phyloP scores from a whole-genome alignment of 2,329 filamentous ascomycete genomes.

The Pseudogymnoascus sp. region DNA sequence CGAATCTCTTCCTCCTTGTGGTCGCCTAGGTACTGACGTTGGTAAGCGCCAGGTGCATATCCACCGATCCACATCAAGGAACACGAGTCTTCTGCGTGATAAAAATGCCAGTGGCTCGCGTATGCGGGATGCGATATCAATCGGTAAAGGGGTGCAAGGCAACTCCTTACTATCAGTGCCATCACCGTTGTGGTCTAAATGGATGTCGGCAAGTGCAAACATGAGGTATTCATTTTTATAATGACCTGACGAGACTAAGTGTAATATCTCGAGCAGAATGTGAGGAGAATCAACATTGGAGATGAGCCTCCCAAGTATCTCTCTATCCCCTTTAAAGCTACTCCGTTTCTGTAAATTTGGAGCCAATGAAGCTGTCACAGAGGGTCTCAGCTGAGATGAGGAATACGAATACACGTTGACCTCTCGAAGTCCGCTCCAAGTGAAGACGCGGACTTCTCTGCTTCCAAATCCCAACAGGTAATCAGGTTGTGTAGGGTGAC shows the following conservation, averaged over 20 bases:
- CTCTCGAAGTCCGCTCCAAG: background rate
- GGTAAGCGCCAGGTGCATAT: slow-evolving; percentile 5
- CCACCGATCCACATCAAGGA: background rate
- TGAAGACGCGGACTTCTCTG: background rate
- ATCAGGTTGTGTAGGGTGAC: background rate
- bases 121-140: background rate
- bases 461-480: background rate
- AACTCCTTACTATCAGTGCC: background rate
- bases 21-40: background rate
- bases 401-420: background rate
- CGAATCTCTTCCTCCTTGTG: background rate
- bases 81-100: background rate
- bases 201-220: background rate
- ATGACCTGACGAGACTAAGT: background rate
- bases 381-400: background rate
- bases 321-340: background rate
- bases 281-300: slow-evolving; percentile 3
- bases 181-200: background rate
- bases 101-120: background rate
- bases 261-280: background rate
- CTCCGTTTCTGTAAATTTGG: background rate
- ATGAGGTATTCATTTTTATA: background rate
- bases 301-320: background rate
- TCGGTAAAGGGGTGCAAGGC: background rate
- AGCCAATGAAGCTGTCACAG: background rate